These are phyloP conservation scores for Brachypodium distachyon DNA, from an alignment of 202 grass and related monocot species.

Conservation along the genomic window DNA sequence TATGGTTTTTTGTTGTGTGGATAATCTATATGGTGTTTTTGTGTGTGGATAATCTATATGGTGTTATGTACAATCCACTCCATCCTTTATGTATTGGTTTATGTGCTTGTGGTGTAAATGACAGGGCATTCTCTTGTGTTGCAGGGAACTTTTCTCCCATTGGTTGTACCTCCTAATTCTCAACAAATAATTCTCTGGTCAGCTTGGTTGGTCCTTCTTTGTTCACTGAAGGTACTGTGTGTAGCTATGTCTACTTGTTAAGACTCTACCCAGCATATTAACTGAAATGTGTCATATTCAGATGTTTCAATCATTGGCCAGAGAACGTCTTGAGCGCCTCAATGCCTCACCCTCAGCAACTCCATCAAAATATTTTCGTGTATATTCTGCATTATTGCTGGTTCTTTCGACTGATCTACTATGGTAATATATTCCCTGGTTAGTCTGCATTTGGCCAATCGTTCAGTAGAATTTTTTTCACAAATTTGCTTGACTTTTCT, in stretches of 20 bases:
- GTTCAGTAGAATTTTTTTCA: neutral
- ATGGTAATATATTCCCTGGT: constrained; percentile 84
- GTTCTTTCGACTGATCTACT: constrained; percentile 84
- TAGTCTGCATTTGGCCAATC: constrained; percentile 29
- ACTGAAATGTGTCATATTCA: constrained; percentile 48
- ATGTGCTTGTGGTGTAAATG: constrained; percentile 7
- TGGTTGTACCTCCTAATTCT: constrained; percentile 80
- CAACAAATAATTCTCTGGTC: constrained; percentile 81
- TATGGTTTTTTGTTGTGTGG: neutral
- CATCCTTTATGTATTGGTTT: constrained; percentile 16
- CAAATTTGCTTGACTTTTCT: neutral
- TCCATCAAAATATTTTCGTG: constrained; percentile 76
- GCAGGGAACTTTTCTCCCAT: constrained; percentile 86
- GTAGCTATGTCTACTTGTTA: constrained; percentile 23
- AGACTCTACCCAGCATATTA: constrained; percentile 22
- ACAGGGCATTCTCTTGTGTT: neutral
- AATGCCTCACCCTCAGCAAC: constrained; percentile 78
- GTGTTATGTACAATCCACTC: neutral
- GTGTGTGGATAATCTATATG: no score
- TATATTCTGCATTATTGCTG: constrained; percentile 77
- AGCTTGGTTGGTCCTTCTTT: constrained; percentile 73
- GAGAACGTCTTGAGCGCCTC: constrained; percentile 85
- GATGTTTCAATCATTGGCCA: constrained; percentile 90
- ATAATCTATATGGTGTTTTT: no score
- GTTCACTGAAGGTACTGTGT: constrained; percentile 77